A percentile compares a stretch with the other conserved stretches of the same genome.
These are phyloP conservation scores for Wickerhamomyces chambardii DNA, from an alignment of 805 yeast genomes.

Conservation along the genomic window DNA sequence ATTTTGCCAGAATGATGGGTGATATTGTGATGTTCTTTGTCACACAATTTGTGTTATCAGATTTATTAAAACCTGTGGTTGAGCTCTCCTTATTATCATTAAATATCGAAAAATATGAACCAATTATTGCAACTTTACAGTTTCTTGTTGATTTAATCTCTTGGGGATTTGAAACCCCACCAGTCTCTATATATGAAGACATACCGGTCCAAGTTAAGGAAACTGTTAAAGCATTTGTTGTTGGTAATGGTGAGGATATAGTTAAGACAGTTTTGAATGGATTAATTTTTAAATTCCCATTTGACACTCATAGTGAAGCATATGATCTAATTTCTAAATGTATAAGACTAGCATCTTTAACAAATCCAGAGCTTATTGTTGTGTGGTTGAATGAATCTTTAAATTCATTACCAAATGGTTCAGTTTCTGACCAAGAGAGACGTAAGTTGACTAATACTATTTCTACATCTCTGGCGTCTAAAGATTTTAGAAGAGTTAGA, in stretches of 20 bases:
- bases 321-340: conserved; percentile 64
- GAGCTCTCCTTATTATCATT: conserved; percentile 51
- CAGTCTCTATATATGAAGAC: conserved; percentile 54
- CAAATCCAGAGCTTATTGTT: conserved; percentile 26
- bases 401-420: conserved; percentile 46
- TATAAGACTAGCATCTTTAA: conserved; percentile 39
- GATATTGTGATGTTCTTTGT: conserved; percentile 76
- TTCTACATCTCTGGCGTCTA: conserved; percentile 51
- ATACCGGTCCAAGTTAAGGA: conserved; percentile 48
- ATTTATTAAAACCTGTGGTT: conserved; percentile 40
- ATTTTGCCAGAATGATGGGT: conserved; percentile 72
- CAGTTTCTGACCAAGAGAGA: conserved; percentile 61
- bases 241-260: conserved; percentile 46
- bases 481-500: conserved; percentile 68
- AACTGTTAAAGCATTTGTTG: conserved; percentile 37
- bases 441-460: conserved; percentile 49
- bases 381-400: conserved; percentile 57
- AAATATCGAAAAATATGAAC: conserved; percentile 57
- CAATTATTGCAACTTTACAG: conserved; percentile 62
- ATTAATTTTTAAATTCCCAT: conserved; percentile 60
- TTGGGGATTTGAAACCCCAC: conserved; percentile 80
- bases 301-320: conserved; percentile 64
- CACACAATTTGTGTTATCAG: conserved; percentile 33
- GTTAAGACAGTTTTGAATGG: conserved; percentile 50
- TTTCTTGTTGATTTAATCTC: conserved; percentile 73